A percentile compares a stretch with the other conserved stretches of the same genome.
phyloP scores from a whole-genome alignment of 2,329 filamentous ascomycete genomes.

The Calonectria henricotiae region DNA sequence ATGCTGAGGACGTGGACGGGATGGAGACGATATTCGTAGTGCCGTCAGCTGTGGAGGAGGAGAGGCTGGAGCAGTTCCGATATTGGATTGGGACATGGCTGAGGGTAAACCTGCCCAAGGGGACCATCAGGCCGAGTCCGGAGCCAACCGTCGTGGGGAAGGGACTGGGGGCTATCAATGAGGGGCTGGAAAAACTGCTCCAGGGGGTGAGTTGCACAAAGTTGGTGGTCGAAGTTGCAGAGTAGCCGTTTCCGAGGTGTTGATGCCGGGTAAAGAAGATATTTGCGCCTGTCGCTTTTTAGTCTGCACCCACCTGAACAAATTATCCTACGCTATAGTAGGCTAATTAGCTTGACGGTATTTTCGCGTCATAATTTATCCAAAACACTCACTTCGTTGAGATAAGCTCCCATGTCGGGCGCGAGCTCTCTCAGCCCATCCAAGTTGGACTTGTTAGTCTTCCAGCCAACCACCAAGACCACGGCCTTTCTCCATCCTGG shows the following conservation, averaged over 20 bases:
- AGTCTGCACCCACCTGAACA: too few species aligned
- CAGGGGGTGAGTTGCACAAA: constrained; percentile 63
- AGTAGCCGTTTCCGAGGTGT: constrained; percentile 41
- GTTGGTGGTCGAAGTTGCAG: constrained; percentile 60
- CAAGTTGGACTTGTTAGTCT: not conserved
- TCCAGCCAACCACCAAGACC: not conserved
- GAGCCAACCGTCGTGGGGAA: constrained; percentile 58
- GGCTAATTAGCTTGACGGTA: too few species aligned
- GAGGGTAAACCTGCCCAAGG: constrained; percentile 54
- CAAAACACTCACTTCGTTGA: not conserved
- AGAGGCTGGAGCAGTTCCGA: constrained; percentile 58
- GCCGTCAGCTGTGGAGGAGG: constrained; percentile 56
- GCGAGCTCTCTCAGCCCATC: constrained; percentile 1
- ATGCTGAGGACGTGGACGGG: constrained; percentile 53
- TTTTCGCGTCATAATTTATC: not conserved
- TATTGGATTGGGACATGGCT: constrained; percentile 62
- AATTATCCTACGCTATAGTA: too few species aligned
- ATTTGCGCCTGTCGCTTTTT: too few species aligned
- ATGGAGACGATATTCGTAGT: constrained; percentile 60
- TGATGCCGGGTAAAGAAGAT: too few species aligned
- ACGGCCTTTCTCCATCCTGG: constrained; percentile 3
- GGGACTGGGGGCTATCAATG: constrained; percentile 58
- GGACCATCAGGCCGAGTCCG: constrained; percentile 59
- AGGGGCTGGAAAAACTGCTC: constrained; percentile 57
- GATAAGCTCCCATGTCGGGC: constrained; percentile 1